phyloP scores from a whole-genome alignment of 169 alveolate genomes.

The Cyclospora cayetanensis region DNA sequence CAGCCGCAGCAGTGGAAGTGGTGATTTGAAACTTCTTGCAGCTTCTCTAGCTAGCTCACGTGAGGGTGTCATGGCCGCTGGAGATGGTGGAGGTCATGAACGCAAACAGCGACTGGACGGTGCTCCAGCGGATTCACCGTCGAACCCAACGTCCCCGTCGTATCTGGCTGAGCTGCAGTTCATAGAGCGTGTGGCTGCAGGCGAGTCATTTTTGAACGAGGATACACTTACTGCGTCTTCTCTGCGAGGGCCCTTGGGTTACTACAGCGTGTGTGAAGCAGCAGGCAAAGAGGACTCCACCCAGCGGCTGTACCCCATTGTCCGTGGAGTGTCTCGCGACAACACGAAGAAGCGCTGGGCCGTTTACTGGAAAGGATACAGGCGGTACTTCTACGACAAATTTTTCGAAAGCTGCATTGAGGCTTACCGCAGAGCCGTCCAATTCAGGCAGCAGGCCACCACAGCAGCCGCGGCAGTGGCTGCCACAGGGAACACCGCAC shows the following conservation, averaged over 20 bases:
- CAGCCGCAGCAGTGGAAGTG: constrained; percentile 52
- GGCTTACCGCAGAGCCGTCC: constrained; percentile 68
- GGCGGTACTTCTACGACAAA: constrained; percentile 70
- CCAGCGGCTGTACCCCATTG: constrained; percentile 61
- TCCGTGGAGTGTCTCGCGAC: constrained; percentile 72
- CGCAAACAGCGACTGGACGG: not conserved
- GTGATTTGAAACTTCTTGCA: constrained; percentile 20
- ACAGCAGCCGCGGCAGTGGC: constrained; percentile 46
- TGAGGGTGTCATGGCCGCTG: not conserved
- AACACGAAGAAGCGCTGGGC: constrained; percentile 73
- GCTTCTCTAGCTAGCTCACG: constrained; percentile 3
- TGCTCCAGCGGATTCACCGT: not conserved
- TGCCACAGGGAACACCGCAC: constrained; percentile 54
- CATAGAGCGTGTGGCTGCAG: constrained; percentile 36
- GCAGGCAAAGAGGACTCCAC: constrained; percentile 18
- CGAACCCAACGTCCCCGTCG: constrained; percentile 46
- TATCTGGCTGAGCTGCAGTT: constrained; percentile 58
- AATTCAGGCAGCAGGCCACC: constrained; percentile 68
- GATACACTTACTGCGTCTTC: not conserved
- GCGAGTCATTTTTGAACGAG: not conserved
- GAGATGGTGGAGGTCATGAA: not conserved
- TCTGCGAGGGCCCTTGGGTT: constrained; percentile 40
- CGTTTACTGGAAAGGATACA: constrained; percentile 71
- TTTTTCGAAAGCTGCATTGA: constrained; percentile 65
- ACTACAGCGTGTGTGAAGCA: constrained; percentile 67